Conservation (phyloP, 148 eudicot genomes). For the Vaccinium corymbosum region DNA sequence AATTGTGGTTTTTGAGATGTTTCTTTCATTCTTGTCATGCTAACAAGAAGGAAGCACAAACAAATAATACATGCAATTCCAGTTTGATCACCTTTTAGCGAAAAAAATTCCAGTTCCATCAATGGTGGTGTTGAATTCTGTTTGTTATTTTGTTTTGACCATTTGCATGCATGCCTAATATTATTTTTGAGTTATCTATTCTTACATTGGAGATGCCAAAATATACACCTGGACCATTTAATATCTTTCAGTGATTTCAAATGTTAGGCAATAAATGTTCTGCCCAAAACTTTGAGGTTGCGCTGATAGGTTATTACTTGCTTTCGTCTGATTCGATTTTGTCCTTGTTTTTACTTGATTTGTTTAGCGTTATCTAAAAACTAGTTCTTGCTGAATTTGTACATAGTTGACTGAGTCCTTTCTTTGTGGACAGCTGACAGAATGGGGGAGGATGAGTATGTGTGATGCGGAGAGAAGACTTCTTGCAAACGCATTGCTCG, state of each 20-base stretch:
- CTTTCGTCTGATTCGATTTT: neutral
- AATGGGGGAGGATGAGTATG: constrained; percentile 92
- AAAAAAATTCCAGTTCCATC: neutral
- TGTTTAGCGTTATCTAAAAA: neutral
- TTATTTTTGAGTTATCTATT: neutral
- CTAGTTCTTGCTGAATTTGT: neutral
- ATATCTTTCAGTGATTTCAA: neutral
- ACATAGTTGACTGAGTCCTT: neutral
- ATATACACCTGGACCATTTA: neutral
- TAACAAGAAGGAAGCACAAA: neutral
- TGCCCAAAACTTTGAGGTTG: neutral
- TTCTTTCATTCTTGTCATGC: neutral
- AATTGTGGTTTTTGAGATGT: neutral
- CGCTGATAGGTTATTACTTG: neutral
- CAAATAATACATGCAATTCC: neutral
- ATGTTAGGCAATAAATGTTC: neutral
- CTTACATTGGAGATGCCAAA: neutral
- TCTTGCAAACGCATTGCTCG: constrained; percentile 77
- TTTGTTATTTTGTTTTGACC: neutral
- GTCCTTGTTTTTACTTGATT: neutral
- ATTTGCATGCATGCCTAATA: neutral
- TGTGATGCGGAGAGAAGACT: constrained; percentile 88
- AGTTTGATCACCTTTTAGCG: neutral
- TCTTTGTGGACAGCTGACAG: constrained; percentile 35
- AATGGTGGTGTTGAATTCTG: neutral